Conservation (phyloP, 768 basidiomycete species). For the Aureoboletus auriporus region DNA sequence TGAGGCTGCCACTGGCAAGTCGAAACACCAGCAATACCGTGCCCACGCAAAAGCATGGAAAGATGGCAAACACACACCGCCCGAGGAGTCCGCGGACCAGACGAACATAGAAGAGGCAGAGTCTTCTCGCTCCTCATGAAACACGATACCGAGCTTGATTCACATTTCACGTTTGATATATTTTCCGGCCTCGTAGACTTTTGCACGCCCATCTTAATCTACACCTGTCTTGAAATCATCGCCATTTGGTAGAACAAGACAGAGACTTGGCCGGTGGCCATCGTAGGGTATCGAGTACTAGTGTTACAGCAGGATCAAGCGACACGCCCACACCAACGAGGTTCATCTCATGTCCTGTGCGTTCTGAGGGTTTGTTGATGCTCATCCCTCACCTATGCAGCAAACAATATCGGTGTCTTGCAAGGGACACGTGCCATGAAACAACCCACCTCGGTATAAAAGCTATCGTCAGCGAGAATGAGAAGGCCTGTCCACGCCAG, state of each 20-base stretch:
- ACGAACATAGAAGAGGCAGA: constrained; percentile 10
- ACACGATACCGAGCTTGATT: constrained; percentile 4
- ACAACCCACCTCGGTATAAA: constrained; percentile 47
- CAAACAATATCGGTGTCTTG: background rate
- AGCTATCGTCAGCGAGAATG: constrained; percentile 53
- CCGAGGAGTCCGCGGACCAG: constrained; percentile 30
- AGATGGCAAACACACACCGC: constrained; percentile 39
- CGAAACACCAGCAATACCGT: constrained; percentile 46
- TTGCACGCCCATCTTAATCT: constrained; percentile 18
- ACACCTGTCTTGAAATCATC: constrained; percentile 10
- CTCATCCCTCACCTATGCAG: constrained; percentile 23
- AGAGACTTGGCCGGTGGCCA: background rate
- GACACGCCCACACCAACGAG: background rate
- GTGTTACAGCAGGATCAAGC: constrained; percentile 11
- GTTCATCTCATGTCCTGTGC: background rate
- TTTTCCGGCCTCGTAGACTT: constrained; percentile 11
- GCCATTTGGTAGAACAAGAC: constrained; percentile 14
- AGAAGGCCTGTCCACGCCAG: constrained; percentile 61
- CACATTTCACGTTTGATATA: constrained; percentile 19
- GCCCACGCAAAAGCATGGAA: constrained; percentile 20
- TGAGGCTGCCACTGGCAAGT: constrained; percentile 74
- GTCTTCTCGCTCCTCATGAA: constrained; percentile 13
- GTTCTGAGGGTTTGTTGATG: constrained; percentile 11
- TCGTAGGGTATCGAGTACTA: constrained; percentile 12
- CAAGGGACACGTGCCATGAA: background rate